Base-by-base conservation (phyloP, 345 rosid genomes). In the Psidium guajava region DNA sequence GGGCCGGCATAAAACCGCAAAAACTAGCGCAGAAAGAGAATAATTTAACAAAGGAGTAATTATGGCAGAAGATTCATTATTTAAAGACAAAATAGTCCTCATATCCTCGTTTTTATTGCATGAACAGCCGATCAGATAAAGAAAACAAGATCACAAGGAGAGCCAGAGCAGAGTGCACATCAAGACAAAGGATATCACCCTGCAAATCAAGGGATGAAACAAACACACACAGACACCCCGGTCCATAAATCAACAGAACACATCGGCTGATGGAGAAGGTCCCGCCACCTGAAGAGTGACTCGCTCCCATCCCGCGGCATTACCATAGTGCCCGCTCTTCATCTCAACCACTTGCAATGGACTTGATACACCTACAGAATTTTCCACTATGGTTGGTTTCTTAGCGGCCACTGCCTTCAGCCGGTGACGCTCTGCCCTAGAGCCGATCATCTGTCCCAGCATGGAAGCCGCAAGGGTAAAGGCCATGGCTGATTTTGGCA, bases 401-500 rank as follows among this genome's bases (percentile, higher is more conserved):
- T 91, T 92, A 47, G 91, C 92, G 81, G 92, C 90, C 25, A 89
- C 85, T 6, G 92, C 88, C 89, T 93, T 94, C 88, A 96, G 87
- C 82, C 98, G 92, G 83, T 90, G 89, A 73, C 96, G 92, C 92
- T 97, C 99, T 64, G 98, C 98, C 91, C 99, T 96, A 15, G 99
- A 96, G 56, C 99, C 99, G n/a, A 97, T 92, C 20, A 96, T 94
- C 85, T 97, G 99, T 85, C 98, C 99, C 82, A 95, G 87, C 36
- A 95, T 82, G 2, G 98, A 95, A 7, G 98, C 98, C 25, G 94
- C 99, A 47, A 97, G 95, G 6, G 99, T 97, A 80, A 96, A 93
- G 5, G 96, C 98, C 98, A 97, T 97, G 1, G 98, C 99, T 50
- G 95, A 85, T 87, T 97, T 95, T 2, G 99, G 99, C 98, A 97